Evolutionary conservation across 306 rosid genomes (phyloP), one percentile per base, ranked within the genome.

Genomic region (Fragaria nilgerrensis): DNA sequence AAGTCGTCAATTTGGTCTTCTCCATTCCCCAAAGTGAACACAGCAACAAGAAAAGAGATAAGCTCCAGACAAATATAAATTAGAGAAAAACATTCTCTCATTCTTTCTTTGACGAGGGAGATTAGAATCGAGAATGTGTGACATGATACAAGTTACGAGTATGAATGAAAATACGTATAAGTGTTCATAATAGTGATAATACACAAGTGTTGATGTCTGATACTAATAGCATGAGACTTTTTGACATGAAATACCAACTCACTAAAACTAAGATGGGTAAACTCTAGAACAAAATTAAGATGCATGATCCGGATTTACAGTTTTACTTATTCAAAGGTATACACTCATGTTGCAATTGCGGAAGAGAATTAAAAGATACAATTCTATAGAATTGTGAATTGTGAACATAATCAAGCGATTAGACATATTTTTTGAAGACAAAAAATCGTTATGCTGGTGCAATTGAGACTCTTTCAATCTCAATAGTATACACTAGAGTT

Each of bases 401-500:
- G 14, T 34, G 69, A 16, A 17, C 69, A 64, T 32, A 14, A 32
- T 62, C 43, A 70, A 10, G 34, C 15, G 34, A 71, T 49, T 29
- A 27, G 58, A 48, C 59, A 13, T 48, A 7, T 48, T 70, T 27
- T 32, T 19, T 19, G 25, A n/a, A n/a, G 52, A 4, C 4, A 45
- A 22, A 45, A 45, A 69, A 72, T 87, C 75, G 65, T 12, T 29
- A 95, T 75, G 94, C 92, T 0, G 99, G 97, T 53, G 99, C 99
- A 81, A 92, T 92, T 77, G 99, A 92, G 45, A 92, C 99, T 84
- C 84, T 89, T 9, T 89, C 99, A 85, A 95, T 83, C 88, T 92
- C 90, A 53, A 95, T 86, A 73, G 85, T 44, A 61, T 90, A 95
- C 36, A 92, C 97, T 29, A 90, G 89, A n/a, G 97, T 90, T 44